Evolutionary conservation across 2,329 filamentous ascomycete species (phyloP).

Genomic region (Hysterium pulicare): DNA sequence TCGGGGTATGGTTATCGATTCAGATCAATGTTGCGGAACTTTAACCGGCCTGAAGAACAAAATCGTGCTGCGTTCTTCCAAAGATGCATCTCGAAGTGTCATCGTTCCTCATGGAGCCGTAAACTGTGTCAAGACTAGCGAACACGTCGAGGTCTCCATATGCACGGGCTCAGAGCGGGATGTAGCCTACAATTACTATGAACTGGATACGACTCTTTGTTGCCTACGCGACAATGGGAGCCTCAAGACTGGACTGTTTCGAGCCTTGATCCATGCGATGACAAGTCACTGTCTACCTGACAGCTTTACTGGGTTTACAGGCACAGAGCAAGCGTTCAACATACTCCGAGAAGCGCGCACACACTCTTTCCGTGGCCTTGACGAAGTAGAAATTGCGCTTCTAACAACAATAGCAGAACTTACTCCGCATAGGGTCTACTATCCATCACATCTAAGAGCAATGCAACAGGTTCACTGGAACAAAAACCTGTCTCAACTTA

Average conservation of each 20-base stretch:
- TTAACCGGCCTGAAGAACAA: constrained; percentile 50
- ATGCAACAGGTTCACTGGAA: constrained; percentile 49
- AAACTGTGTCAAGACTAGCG: not conserved
- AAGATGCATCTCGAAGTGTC: not conserved
- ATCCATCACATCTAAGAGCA: constrained; percentile 38
- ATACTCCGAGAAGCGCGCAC: constrained; percentile 51
- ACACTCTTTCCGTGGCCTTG: constrained; percentile 45
- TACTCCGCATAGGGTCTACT: constrained; percentile 40
- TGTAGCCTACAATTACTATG: too few species aligned
- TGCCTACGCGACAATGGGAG: constrained; percentile 53
- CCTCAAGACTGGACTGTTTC: constrained; percentile 51
- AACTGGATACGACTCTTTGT: too few species aligned
- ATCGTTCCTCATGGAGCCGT: constrained; percentile 5
- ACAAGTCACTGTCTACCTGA: constrained; percentile 55
- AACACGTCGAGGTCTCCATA: not conserved
- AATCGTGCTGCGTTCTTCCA: constrained; percentile 42
- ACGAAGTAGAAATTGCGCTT: constrained; percentile 8
- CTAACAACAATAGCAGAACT: constrained; percentile 27
- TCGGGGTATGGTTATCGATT: constrained; percentile 48
- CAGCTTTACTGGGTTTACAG: constrained; percentile 47
- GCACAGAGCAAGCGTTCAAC: constrained; percentile 52
- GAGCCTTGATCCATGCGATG: constrained; percentile 52
- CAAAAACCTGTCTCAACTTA: constrained; percentile 30
- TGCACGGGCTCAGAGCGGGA: not conserved
- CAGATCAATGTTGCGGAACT: constrained; percentile 55